Evolutionary conservation across 768 basidiomycete species (phyloP).

Genomic region (Lactarius quietus): DNA sequence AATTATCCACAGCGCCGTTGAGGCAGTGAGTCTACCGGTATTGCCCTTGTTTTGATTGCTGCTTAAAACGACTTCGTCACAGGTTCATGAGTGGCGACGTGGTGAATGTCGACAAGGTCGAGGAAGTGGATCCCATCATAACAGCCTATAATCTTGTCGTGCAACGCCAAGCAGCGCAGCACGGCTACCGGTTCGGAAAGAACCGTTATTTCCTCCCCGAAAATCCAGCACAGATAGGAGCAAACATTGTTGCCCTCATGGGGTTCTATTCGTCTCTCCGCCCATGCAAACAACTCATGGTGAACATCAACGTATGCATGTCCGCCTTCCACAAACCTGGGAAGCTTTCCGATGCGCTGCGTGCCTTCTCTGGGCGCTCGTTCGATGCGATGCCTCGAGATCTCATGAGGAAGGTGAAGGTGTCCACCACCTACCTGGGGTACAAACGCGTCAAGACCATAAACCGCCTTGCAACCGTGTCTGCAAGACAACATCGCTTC

Average conservation of each 20-base stretch:
- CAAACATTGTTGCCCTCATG: conserved; percentile 43
- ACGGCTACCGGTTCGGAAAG: conserved; percentile 59
- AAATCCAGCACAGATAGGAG: conserved; percentile 31
- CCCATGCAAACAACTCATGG: conserved; percentile 46
- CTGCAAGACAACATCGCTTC: conserved; percentile 50
- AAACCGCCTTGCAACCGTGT: conserved; percentile 36
- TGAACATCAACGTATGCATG: conserved; percentile 54
- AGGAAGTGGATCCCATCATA: conserved; percentile 56
- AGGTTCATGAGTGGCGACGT: conserved; percentile 57
- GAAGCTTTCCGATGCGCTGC: conserved; percentile 58
- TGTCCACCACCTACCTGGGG: conserved; percentile 51
- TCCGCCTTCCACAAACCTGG: conserved; percentile 55
- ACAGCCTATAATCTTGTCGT: conserved; percentile 65
- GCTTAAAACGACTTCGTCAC: background rate
- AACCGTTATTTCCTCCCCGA: conserved; percentile 62
- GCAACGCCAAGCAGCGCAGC: conserved; percentile 50
- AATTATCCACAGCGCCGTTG: conserved; percentile 34
- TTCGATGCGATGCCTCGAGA: conserved; percentile 44
- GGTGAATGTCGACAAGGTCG: conserved; percentile 43
- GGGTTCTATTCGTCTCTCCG: conserved; percentile 53
- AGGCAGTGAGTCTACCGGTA: conserved; percentile 33
- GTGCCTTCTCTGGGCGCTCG: conserved; percentile 43
- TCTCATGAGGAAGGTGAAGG: conserved; percentile 53
- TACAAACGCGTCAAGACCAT: conserved; percentile 29
- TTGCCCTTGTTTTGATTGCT: background rate